Percentiles rank a stretch among this genome's conserved stretches.
Conservation (phyloP, 2,329 filamentous ascomycete genomes). For the Emericellopsis atlantica region DNA sequence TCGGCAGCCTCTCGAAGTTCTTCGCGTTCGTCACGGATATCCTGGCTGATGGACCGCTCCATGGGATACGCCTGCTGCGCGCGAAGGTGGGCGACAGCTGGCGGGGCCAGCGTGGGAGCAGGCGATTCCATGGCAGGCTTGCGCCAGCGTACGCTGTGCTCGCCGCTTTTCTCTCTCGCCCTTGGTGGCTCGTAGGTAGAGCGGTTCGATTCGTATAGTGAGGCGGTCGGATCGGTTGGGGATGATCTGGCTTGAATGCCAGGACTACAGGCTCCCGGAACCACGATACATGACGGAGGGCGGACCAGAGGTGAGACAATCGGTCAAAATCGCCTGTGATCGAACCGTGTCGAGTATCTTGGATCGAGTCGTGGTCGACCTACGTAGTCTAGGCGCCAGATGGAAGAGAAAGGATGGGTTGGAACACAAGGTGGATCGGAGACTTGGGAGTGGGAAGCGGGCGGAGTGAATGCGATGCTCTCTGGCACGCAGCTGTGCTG, state of each 20-base stretch:
- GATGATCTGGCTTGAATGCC: conserved; percentile 30
- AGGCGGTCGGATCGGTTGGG: not conserved
- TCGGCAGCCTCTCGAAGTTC: conserved; percentile 92
- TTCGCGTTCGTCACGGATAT: conserved; percentile 86
- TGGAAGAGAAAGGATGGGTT: too few species aligned
- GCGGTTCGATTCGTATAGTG: too few species aligned
- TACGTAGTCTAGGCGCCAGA: too few species aligned
- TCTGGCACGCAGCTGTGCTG: too few species aligned
- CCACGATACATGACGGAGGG: conserved; percentile 32
- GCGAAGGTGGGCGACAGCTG: conserved; percentile 38
- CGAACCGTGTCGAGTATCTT: not conserved
- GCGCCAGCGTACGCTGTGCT: too few species aligned
- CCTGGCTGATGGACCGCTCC: conserved; percentile 64
- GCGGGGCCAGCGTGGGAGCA: conserved; percentile 29
- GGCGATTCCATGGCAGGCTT: not conserved
- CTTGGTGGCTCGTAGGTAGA: too few species aligned
- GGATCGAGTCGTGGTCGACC: not conserved
- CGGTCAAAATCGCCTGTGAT: not conserved
- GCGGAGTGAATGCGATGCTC: too few species aligned
- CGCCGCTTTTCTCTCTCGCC: too few species aligned
- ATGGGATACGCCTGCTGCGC: conserved; percentile 36
- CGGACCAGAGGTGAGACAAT: not conserved
- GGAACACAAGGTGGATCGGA: not conserved
- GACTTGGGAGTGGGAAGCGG: too few species aligned
- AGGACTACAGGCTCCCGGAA: conserved; percentile 31